A percentile compares a stretch with the other conserved stretches of the same genome.
Conservation (phyloP, 2,329 filamentous ascomycete species). For the Fusarium nanum region DNA sequence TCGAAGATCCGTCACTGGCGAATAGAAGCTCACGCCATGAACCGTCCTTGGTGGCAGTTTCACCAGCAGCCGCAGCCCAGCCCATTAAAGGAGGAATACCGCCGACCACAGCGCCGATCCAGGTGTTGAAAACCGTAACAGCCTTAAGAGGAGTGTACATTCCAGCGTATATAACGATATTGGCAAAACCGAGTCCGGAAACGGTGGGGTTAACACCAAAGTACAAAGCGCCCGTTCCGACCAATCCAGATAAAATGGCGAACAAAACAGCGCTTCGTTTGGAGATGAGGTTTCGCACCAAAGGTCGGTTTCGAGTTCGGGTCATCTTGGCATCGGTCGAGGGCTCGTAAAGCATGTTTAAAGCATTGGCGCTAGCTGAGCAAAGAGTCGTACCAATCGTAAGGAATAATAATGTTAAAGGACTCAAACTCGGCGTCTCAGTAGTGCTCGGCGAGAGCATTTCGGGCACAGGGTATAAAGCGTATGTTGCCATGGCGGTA, state of each 20-base stretch:
- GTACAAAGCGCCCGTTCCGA: constrained; percentile 80
- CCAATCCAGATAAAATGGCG: constrained; percentile 75
- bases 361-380: constrained; percentile 89
- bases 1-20: constrained; percentile 67
- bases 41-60: constrained; percentile 80
- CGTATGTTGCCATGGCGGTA: constrained; percentile 90
- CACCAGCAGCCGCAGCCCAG: constrained; percentile 93
- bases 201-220: constrained; percentile 95
- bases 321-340: constrained; percentile 92
- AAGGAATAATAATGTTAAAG: constrained; percentile 91
- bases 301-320: constrained; percentile 88
- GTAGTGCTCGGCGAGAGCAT: constrained; percentile 76
- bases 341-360: constrained; percentile 98
- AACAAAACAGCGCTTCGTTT: constrained; percentile 79
- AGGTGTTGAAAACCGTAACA: constrained; percentile 88
- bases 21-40: constrained; percentile 84
- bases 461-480: constrained; percentile 90
- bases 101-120: constrained; percentile 92
- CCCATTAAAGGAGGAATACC: constrained; percentile 97
- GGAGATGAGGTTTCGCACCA: constrained; percentile 84
- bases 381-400: constrained; percentile 90
- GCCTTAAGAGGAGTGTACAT: constrained; percentile 94
- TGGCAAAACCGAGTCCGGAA: constrained; percentile 83
- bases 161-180: constrained; percentile 90
- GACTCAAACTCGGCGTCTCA: constrained; percentile 83